Conservation (phyloP, 2,329 filamentous ascomycete species). For the Purpureocillium takamizusanense region DNA sequence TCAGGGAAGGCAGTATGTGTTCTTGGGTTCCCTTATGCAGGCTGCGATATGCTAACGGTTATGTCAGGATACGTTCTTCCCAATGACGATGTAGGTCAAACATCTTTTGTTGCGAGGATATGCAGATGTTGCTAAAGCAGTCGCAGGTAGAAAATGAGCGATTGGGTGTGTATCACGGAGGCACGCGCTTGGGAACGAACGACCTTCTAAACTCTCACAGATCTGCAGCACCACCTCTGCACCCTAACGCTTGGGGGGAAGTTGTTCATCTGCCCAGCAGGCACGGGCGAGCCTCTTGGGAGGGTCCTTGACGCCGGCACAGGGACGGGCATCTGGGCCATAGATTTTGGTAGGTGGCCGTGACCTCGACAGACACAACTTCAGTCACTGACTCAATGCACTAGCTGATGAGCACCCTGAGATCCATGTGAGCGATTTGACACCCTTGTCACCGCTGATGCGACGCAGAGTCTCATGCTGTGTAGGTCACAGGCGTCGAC, state of each 20-base stretch:
- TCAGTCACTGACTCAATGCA: not conserved
- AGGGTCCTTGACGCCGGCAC: slow-evolving; percentile 37
- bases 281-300: slow-evolving; percentile 9
- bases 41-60: slow-evolving; percentile 1
- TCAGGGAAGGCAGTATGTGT: slow-evolving; percentile 16
- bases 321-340: slow-evolving; percentile 35
- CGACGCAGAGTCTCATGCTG: not conserved
- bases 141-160: slow-evolving; percentile 20
- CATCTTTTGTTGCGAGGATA: not conserved
- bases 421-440: slow-evolving; percentile 16
- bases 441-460: too few species aligned
- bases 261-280: slow-evolving; percentile 17
- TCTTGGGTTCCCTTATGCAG: too few species aligned
- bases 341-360: slow-evolving; percentile 30
- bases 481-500: slow-evolving; percentile 27
- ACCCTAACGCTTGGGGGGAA: slow-evolving; percentile 20
- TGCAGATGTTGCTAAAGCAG: not conserved
- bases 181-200: not conserved
- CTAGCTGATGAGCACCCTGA: slow-evolving; percentile 20
- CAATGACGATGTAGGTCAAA: slow-evolving; percentile 16
- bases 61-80: slow-evolving; percentile 17
- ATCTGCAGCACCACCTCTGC: slow-evolving; percentile 28
- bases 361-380: not conserved
- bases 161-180: slow-evolving; percentile 12
- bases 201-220: slow-evolving; percentile 4